Evolutionary conservation across 2,329 filamentous ascomycete species (phyloP), one percentile per base, ranked within the genome.

Genomic region (Paracamarosporium sp.): DNA sequence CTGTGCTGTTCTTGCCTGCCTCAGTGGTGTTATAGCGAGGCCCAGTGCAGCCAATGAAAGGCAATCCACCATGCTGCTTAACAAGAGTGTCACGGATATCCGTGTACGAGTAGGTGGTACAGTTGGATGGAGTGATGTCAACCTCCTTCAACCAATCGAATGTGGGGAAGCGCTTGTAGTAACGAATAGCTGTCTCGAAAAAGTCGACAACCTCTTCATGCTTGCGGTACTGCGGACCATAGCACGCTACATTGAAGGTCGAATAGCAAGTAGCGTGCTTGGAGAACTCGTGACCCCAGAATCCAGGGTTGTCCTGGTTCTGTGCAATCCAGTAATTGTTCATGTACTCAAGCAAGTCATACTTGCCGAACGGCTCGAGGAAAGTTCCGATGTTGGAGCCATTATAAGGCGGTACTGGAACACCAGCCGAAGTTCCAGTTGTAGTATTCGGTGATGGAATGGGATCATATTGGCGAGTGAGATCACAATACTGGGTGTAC

Each of bases 241-340:
- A 90, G 81, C 88, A 90, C 28, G 85, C 82, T 5, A 80, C 75
- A 67, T 89, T 86, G 69, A 90, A 90, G 59, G 84, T 88, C 45
- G 82, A 86, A 79, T 79, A 90, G 80, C 88, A 90, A 13, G 87
- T 90, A 2, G 82, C 87, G 74, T 89, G 87, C 79, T 90, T 90
- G 76, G 80, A 83, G 78, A 87, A 89, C 70, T 90, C 87, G 77
- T 89, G 87, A 36, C 76, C 87, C 87, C 87, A 90, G 76, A 90
- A 85, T 31, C 83, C 80, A 50, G 77, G 72, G 75, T 87, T 89
- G 13, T 82, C 79, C 47, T 82, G 81, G 58, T 77, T 77, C 62
- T 85, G 85, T 46, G 81, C 82, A 62, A 88, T 81, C 88, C 88
- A 90, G 81, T 81, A 82, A 67, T 82, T 86, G 69, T 87, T 85